These are phyloP conservation scores for Diospyros kaki DNA, from an alignment of 148 eudicot species.

Conservation along the genomic window DNA sequence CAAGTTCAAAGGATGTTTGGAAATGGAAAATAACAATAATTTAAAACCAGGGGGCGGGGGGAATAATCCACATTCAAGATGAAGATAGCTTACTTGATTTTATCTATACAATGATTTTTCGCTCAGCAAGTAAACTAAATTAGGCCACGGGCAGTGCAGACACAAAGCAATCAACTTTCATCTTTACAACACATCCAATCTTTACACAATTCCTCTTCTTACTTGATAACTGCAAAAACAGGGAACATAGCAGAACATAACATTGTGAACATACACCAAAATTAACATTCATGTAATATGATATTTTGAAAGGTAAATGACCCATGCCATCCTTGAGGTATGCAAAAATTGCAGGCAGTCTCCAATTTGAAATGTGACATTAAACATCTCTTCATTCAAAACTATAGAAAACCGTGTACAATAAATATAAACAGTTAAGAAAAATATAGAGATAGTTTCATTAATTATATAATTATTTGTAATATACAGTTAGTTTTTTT, in stretches of 20 bases:
- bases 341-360: not conserved
- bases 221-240: not conserved
- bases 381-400: no score
- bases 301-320: not conserved
- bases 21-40: no score
- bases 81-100: not conserved
- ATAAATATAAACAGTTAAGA: no score
- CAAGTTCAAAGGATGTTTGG: no score
- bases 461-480: no score
- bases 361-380: no score
- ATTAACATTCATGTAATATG: not conserved
- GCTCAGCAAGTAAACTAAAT: not conserved
- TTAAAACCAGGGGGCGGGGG: no score
- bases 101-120: conserved; percentile 2
- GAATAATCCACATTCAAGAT: not conserved
- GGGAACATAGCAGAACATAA: not conserved
- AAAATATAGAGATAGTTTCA: no score
- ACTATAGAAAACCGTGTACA: no score
- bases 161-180: not conserved
- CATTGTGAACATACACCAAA: not conserved
- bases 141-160: not conserved
- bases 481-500: no score
- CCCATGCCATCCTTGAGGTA: no score
- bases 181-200: conserved; percentile 2
- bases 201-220: not conserved